Conservation (phyloP, 2,329 filamentous ascomycete species). For the Corniculantispora saksenae region DNA sequence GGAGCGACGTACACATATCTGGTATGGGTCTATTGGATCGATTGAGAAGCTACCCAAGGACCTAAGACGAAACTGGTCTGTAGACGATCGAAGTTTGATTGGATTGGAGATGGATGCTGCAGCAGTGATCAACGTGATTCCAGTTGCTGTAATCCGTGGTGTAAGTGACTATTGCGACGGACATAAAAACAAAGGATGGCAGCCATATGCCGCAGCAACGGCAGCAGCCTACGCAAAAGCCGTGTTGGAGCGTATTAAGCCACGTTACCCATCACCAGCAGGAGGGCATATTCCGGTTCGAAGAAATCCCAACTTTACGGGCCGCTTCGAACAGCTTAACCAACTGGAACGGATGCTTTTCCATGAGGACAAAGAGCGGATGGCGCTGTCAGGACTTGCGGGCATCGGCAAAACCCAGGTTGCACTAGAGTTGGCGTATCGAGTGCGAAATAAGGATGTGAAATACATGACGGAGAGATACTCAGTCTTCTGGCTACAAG, state of each 20-base stretch:
- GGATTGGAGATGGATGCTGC: constrained; percentile 36
- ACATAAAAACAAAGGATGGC: constrained; percentile 35
- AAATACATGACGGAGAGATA: neutral
- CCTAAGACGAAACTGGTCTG: constrained; percentile 23
- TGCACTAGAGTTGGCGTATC: constrained; percentile 34
- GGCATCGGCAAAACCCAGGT: constrained; percentile 39
- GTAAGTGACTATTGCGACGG: constrained; percentile 36
- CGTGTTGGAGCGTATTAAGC: too few species aligned
- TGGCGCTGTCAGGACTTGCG: constrained; percentile 31
- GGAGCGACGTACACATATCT: constrained; percentile 28
- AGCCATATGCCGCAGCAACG: constrained; percentile 35
- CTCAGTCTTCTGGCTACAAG: neutral
- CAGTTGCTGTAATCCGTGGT: constrained; percentile 32
- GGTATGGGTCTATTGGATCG: constrained; percentile 35
- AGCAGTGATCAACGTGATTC: constrained; percentile 31
- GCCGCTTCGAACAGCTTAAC: neutral
- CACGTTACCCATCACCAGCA: too few species aligned
- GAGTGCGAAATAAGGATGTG: constrained; percentile 20
- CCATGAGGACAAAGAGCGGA: constrained; percentile 27
- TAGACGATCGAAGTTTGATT: constrained; percentile 30
- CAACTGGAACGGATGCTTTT: neutral
- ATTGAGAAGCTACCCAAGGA: constrained; percentile 33
- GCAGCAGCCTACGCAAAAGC: constrained; percentile 31
- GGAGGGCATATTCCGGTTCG: neutral
- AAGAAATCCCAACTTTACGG: neutral